Conservation (phyloP, 1,139 yeast genomes). For the Schizosaccharomyces versatilis region DNA sequence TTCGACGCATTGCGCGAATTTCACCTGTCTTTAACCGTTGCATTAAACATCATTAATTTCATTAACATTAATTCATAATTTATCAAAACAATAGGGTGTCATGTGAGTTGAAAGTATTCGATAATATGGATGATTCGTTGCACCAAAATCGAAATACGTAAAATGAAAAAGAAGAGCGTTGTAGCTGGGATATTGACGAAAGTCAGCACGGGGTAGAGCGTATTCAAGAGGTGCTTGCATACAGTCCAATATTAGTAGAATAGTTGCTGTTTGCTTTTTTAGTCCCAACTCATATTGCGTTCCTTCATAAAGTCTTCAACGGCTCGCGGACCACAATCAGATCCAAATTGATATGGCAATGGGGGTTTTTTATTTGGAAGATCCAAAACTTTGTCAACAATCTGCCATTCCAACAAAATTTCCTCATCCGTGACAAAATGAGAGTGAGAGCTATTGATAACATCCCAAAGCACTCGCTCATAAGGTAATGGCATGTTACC, state of each 20-base stretch:
- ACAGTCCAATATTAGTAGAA: not conserved
- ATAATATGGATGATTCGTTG: too few relatives aligned
- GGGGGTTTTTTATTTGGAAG: constrained; percentile 36
- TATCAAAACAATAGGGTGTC: too few relatives aligned
- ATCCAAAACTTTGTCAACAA: constrained; percentile 40
- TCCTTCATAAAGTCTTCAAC: not conserved
- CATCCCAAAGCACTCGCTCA: constrained; percentile 83
- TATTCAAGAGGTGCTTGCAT: too few relatives aligned
- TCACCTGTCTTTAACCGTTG: too few relatives aligned
- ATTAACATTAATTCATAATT: too few relatives aligned
- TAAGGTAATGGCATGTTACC: constrained; percentile 96
- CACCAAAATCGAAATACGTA: too few relatives aligned
- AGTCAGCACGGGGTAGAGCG: too few relatives aligned
- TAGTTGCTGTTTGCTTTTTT: not conserved
- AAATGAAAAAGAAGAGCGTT: too few relatives aligned
- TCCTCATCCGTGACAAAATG: constrained; percentile 96
- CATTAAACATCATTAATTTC: too few relatives aligned
- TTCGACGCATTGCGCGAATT: too few relatives aligned
- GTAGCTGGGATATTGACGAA: too few relatives aligned
- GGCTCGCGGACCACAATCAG: not conserved
- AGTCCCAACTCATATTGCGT: not conserved
- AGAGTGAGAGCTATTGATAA: constrained; percentile 77
- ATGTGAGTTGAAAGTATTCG: too few relatives aligned
- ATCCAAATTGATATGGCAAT: not conserved
- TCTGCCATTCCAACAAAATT: constrained; percentile 74